Conservation (phyloP, 2,329 filamentous ascomycete genomes). For the Neonectria ditissima region DNA sequence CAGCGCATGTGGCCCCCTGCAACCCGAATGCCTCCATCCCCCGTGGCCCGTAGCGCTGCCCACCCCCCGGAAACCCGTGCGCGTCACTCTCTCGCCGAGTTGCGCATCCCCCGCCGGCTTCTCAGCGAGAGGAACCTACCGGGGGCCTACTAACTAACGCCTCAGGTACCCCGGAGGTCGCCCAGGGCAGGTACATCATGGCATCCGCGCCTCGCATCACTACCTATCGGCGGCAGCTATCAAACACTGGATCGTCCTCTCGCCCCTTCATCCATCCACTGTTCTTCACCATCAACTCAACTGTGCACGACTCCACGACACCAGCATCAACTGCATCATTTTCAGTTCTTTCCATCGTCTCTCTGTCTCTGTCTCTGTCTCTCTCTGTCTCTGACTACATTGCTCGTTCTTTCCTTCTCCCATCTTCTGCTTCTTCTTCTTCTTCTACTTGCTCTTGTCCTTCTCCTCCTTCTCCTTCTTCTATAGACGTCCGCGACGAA, state of each 20-base stretch:
- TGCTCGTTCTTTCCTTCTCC: slow-evolving; percentile 11
- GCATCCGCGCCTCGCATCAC: slow-evolving; percentile 20
- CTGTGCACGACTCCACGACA: slow-evolving; percentile 45
- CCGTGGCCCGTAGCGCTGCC: slow-evolving; percentile 10
- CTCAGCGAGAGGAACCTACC: no score
- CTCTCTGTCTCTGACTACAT: slow-evolving; percentile 26
- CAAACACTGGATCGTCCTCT: slow-evolving; percentile 14
- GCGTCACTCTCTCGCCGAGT: slow-evolving; percentile 22
- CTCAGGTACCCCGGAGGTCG: slow-evolving; percentile 15
- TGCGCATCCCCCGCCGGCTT: slow-evolving; percentile 2
- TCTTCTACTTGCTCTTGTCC: not conserved
- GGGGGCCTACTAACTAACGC: no score
- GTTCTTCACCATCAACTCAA: slow-evolving; percentile 39
- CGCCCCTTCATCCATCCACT: slow-evolving; percentile 1
- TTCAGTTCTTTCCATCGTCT: slow-evolving; percentile 27
- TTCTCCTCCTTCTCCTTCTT: slow-evolving; percentile 6
- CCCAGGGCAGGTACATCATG: slow-evolving; percentile 15
- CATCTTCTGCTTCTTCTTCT: slow-evolving; percentile 14
- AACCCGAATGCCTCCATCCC: slow-evolving; percentile 17
- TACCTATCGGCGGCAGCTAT: slow-evolving; percentile 17
- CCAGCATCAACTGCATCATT: slow-evolving; percentile 40
- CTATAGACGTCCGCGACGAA: slow-evolving; percentile 37
- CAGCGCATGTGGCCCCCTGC: slow-evolving; percentile 35
- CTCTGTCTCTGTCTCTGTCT: slow-evolving; percentile 35
- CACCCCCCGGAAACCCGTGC: slow-evolving; percentile 29